Conservation (phyloP, 148 eudicot genomes). For the Camellia japonica region DNA sequence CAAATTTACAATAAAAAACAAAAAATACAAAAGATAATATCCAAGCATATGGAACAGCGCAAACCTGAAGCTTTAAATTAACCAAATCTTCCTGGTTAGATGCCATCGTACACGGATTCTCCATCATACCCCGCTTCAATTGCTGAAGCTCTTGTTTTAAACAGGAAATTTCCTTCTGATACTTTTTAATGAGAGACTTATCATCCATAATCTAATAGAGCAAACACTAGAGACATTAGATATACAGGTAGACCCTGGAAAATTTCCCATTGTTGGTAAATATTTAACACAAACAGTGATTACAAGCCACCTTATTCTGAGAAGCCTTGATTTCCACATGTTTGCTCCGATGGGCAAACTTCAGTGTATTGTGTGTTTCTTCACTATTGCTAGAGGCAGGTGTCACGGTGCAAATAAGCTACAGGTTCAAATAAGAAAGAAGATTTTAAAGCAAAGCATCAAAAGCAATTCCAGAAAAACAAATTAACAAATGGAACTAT, state of each 20-base stretch:
- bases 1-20: neutral
- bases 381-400: conserved; percentile 79
- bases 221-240: conserved; percentile 4
- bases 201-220: conserved; percentile 48
- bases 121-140: conserved; percentile 50
- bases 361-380: conserved; percentile 83
- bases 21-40: neutral
- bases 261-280: neutral
- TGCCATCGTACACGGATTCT: conserved; percentile 27
- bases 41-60: neutral
- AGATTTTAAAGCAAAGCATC: conserved; percentile 4
- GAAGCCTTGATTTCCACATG: conserved; percentile 76
- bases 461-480: neutral
- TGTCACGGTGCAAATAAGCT: conserved; percentile 87
- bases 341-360: conserved; percentile 76
- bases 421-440: conserved; percentile 17
- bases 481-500: neutral
- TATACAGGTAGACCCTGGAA: neutral
- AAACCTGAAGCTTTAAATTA: conserved; percentile 48
- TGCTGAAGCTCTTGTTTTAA: conserved; percentile 55
- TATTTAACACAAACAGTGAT: neutral
- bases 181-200: conserved; percentile 59
- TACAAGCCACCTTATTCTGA: conserved; percentile 55
- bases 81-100: conserved; percentile 53
- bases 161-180: conserved; percentile 50